These are phyloP conservation scores for Leishmania aethiopica DNA, from an alignment of 208 protist genomes.

Conservation along the genomic window DNA sequence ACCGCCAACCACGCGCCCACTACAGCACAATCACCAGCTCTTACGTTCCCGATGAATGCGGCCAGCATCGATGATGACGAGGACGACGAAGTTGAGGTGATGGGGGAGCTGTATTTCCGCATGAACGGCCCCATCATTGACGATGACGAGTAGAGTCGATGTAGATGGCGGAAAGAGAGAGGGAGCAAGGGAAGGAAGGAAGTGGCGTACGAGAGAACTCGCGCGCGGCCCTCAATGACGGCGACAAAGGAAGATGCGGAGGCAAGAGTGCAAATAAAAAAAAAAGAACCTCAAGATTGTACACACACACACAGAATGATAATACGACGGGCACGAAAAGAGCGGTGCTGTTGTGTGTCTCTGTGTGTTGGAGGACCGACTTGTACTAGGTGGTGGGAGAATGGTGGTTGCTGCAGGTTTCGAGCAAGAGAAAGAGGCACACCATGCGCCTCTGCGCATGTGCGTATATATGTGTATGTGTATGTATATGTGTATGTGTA, in stretches of 20 bases:
- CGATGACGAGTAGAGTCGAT: slow-evolving; percentile 52
- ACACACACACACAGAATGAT: not conserved
- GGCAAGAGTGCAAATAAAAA: not conserved
- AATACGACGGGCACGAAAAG: not conserved
- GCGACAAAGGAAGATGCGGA: not conserved
- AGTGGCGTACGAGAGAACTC: not conserved
- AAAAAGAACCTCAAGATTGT: no score
- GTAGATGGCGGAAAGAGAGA: not conserved
- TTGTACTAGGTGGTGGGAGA: not conserved
- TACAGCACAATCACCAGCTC: slow-evolving; percentile 6
- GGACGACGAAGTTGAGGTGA: slow-evolving; percentile 88
- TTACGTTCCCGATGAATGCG: slow-evolving; percentile 21
- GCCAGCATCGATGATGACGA: slow-evolving; percentile 58
- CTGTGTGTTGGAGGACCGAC: not conserved
- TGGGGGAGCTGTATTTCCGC: slow-evolving; percentile 80
- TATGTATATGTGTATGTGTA: slow-evolving; percentile 5
- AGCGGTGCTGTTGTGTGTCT: not conserved
- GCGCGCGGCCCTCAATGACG: not conserved
- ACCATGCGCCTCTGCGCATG: not conserved
- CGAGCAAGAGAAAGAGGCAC: not conserved
- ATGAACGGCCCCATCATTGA: slow-evolving; percentile 86
- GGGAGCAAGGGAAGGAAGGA: not conserved
- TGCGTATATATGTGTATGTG: slow-evolving; percentile 4
- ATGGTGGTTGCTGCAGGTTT: not conserved
- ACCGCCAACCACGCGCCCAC: not conserved